Evolutionary conservation across 371 early-diverging fungal species (phyloP), one percentile per base, ranked within the genome.

Genomic region (Rhizopus delemar): DNA sequence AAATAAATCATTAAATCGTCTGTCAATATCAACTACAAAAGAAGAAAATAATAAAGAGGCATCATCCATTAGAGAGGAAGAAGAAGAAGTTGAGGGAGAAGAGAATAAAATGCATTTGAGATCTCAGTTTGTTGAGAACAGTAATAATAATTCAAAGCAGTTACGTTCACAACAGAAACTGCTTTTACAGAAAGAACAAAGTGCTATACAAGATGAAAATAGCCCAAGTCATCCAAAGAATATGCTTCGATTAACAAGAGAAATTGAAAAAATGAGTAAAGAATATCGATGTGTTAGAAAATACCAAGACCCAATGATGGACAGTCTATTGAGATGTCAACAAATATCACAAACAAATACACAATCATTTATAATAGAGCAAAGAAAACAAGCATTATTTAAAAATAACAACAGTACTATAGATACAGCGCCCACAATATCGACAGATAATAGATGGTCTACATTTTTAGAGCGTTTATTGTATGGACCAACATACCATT

Each of bases 131-230:
- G 60, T 68, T 3, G 68, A 63, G 6, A 46, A 61, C 31, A 33
- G 57, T 29, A 28, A 51, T 39, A 45, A 57, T 51, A 7, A 57
- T n/a, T 53, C 62, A 3, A 62, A 57, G 3, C 66, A 76, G 36
- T 66, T 78, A 34, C 74, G 81, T 58, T 76, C 78, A 36, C 81
- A 81, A 52, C 76, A 78, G 43, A 81, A 81, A 39, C 53, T 78
- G 4, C 51, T 76, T 36, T 52, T 81, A n/a, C 78, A 78, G 56
- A 39, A 77, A 13, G 75, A 81, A 57, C 75, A 75, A 45, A 69
- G 68, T 32, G 51, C 74, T 5, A 67, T 70, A 0, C 73, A 71
- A 32, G 77, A 80, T 53, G 81, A 75, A 56, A 76, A 70, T 50
- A 68, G 66, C 38, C 57, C 75, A 3, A 63, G 61, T 28, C 76